Conservation (phyloP, 31 red algal genomes). For the Asparagopsis taxiformis region DNA sequence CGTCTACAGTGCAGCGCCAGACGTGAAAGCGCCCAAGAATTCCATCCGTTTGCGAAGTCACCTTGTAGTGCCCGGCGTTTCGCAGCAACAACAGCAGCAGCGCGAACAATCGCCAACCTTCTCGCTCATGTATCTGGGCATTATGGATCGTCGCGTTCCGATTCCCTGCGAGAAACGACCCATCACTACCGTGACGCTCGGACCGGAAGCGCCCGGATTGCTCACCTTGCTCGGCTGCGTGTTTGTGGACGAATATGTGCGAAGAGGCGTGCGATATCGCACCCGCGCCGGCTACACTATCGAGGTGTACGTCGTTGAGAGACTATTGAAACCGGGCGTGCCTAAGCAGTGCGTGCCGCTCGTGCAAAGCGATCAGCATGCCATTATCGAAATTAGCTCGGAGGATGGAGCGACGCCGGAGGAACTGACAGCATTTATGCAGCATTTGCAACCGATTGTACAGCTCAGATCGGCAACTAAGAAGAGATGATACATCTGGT, state of each 20-base stretch:
- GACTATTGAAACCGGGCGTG: slow-evolving; percentile 11
- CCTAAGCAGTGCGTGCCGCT: slow-evolving; percentile 7
- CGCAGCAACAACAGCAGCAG: too few species aligned
- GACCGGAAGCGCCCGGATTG: slow-evolving; percentile 22
- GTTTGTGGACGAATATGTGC: slow-evolving; percentile 47
- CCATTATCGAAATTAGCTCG: slow-evolving; percentile 40
- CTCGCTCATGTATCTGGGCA: slow-evolving; percentile 32
- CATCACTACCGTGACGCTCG: slow-evolving; percentile 17
- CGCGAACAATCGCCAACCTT: not conserved
- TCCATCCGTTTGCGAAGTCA: slow-evolving; percentile 32
- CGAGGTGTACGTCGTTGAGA: slow-evolving; percentile 50
- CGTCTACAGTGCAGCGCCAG: slow-evolving; percentile 35
- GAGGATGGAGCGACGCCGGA: slow-evolving; percentile 27
- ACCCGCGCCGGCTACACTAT: slow-evolving; percentile 26
- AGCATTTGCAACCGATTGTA: slow-evolving; percentile 30
- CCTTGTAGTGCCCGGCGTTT: slow-evolving; percentile 3
- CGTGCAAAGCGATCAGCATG: slow-evolving; percentile 7
- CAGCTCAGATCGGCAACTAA: slow-evolving; percentile 2
- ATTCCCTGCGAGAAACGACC: slow-evolving; percentile 29
- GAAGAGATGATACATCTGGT: slow-evolving; percentile 7
- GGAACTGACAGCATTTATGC: slow-evolving; percentile 46
- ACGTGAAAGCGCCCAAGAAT: slow-evolving; percentile 14
- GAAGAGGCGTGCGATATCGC: slow-evolving; percentile 39
- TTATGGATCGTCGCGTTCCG: slow-evolving; percentile 29
- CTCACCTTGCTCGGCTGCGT: slow-evolving; percentile 26